phyloP scores from a whole-genome alignment of 2,329 filamentous ascomycete genomes.

The Fusarium torulosum region DNA sequence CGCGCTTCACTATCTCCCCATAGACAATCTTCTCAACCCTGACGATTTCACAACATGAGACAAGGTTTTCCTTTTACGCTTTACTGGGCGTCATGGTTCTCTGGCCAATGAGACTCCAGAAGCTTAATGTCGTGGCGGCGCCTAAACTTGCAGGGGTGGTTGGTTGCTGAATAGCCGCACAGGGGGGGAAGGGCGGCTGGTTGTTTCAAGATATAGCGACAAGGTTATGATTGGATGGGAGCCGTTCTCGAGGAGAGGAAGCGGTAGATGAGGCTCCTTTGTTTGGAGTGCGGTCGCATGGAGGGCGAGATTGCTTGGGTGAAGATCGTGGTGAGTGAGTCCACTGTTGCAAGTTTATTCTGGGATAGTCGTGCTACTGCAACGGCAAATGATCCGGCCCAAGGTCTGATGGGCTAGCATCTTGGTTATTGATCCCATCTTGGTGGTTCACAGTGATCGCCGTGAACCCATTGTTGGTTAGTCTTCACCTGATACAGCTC shows the following conservation, averaged over 20 bases:
- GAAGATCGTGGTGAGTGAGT: slow-evolving; percentile 23
- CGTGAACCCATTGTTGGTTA: slow-evolving; percentile 11
- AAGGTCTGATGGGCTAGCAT: slow-evolving; percentile 10
- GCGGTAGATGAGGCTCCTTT: slow-evolving; percentile 39
- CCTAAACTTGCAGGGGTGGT: slow-evolving; percentile 37
- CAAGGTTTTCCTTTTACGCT: slow-evolving; percentile 15
- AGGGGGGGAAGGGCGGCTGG: slow-evolving; percentile 21
- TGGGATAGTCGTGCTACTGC: slow-evolving; percentile 22
- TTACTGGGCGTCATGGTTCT: slow-evolving; percentile 8
- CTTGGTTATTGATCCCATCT: slow-evolving; percentile 13
- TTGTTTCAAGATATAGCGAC: slow-evolving; percentile 27
- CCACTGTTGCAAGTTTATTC: slow-evolving; percentile 29
- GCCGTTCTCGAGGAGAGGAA: slow-evolving; percentile 1
- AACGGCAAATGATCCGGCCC: slow-evolving; percentile 18
- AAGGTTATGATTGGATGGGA: slow-evolving; percentile 42
- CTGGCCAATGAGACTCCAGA: slow-evolving; percentile 27
- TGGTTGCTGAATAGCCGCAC: slow-evolving; percentile 32
- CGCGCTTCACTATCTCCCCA: slow-evolving; percentile 32
- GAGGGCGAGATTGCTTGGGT: slow-evolving; percentile 48
- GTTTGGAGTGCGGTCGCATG: slow-evolving; percentile 47
- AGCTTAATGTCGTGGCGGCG: slow-evolving; percentile 27
- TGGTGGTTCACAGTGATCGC: slow-evolving; percentile 17
- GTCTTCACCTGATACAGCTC: slow-evolving; percentile 36
- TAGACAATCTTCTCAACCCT: slow-evolving; percentile 12
- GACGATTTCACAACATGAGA: slow-evolving; percentile 20